Percentiles rank a stretch among this genome's conserved stretches.
Conservation (phyloP, 805 yeast genomes). For the Nakazawaea ishiwadae region DNA sequence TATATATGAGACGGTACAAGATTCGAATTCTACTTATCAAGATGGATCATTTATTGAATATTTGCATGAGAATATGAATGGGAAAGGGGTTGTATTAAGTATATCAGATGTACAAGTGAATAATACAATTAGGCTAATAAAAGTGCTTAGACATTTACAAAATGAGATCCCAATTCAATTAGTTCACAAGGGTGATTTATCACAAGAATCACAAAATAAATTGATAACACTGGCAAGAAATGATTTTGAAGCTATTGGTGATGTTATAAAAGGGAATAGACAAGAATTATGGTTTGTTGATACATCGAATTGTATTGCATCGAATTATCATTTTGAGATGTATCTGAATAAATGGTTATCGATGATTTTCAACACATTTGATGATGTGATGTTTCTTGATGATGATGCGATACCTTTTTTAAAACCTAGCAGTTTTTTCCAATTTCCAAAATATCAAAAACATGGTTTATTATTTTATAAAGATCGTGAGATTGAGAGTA, state of each 20-base stretch:
- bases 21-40: neutral
- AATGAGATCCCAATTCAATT: slow-evolving; percentile 47
- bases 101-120: slow-evolving; percentile 39
- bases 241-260: slow-evolving; percentile 16
- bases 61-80: slow-evolving; percentile 27
- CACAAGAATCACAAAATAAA: slow-evolving; percentile 25
- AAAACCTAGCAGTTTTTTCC: slow-evolving; percentile 28
- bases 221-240: slow-evolving; percentile 32
- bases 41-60: slow-evolving; percentile 23
- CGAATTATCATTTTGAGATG: slow-evolving; percentile 20
- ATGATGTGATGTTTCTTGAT: slow-evolving; percentile 49
- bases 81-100: slow-evolving; percentile 53
- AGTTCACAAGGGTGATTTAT: slow-evolving; percentile 37
- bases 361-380: slow-evolving; percentile 51
- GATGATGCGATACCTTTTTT: slow-evolving; percentile 39
- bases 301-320: slow-evolving; percentile 22
- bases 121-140: slow-evolving; percentile 42
- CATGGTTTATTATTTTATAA: slow-evolving; percentile 42
- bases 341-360: slow-evolving; percentile 49
- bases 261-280: slow-evolving; percentile 20
- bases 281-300: slow-evolving; percentile 29
- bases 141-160: slow-evolving; percentile 44
- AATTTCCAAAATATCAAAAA: slow-evolving; percentile 27
- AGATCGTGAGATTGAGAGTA: slow-evolving; percentile 36
- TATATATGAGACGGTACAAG: neutral